phyloP scores from a whole-genome alignment of 2,329 filamentous ascomycete genomes.

The Beauveria sp. region DNA sequence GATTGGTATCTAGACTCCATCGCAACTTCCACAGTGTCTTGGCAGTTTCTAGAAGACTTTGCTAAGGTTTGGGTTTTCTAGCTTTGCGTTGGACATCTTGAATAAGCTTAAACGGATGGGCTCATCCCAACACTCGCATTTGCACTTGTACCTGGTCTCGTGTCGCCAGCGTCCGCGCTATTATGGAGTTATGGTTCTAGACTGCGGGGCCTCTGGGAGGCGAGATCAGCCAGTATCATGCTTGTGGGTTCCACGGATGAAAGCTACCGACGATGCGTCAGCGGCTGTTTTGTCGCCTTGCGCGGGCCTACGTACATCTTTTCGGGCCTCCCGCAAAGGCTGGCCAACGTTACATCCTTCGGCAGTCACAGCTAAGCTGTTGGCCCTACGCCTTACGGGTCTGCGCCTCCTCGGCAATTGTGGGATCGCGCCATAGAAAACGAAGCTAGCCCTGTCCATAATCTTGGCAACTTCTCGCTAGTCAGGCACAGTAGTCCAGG shows the following conservation, averaged over 20 bases:
- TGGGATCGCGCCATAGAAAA: background rate
- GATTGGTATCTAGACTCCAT: no score
- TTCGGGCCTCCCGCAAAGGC: background rate
- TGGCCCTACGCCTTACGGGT: background rate
- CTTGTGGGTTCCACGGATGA: background rate
- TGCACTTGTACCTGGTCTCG: background rate
- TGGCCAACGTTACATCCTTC: background rate
- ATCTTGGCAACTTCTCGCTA: background rate
- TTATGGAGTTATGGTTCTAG: background rate
- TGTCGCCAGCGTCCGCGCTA: background rate
- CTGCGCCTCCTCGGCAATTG: background rate
- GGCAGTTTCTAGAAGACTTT: background rate
- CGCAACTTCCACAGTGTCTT: background rate
- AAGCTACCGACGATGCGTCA: background rate
- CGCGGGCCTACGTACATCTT: background rate
- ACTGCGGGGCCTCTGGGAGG: background rate
- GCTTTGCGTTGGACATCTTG: background rate
- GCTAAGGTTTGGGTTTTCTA: background rate
- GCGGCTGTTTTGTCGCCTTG: background rate
- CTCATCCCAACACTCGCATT: background rate
- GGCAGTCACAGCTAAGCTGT: background rate
- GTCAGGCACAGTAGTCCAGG: background rate
- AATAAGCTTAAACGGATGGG: background rate
- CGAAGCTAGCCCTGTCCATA: background rate
- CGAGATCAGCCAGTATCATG: background rate